Percentiles rank a stretch among this genome's conserved stretches.
phyloP scores from a whole-genome alignment of 441 rosid species.

The Flueggea neowawraea region DNA sequence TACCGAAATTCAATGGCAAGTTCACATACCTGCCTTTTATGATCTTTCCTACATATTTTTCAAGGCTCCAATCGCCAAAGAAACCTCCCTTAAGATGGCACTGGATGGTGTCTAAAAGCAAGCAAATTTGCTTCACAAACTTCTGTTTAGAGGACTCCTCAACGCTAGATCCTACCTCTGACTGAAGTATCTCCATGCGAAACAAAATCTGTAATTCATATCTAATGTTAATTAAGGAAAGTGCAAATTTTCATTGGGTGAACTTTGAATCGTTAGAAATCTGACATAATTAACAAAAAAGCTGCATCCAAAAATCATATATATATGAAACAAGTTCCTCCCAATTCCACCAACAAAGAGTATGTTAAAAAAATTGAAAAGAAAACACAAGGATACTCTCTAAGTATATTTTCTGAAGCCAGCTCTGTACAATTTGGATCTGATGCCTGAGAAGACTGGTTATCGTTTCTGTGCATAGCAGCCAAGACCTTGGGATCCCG shows the following conservation, averaged over 20 bases:
- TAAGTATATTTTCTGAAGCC: constrained; percentile 38
- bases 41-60: constrained; percentile 65
- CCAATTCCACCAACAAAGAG: not conserved
- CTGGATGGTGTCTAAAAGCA: constrained; percentile 65
- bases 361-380: not conserved
- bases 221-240: constrained; percentile 65
- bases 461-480: constrained; percentile 35
- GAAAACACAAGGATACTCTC: constrained; percentile 73
- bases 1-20: too few species aligned
- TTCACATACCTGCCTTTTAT: constrained; percentile 58
- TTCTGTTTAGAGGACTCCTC: constrained; percentile 56
- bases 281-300: constrained; percentile 9
- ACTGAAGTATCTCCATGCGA: constrained; percentile 89
- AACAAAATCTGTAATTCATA: constrained; percentile 89
- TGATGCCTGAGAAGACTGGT: constrained; percentile 27
- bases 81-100: constrained; percentile 84
- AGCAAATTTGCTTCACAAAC: constrained; percentile 79
- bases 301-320: too few species aligned
- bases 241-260: constrained; percentile 5
- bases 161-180: constrained; percentile 47
- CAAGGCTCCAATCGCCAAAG: constrained; percentile 94
- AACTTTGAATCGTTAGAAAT: not conserved
- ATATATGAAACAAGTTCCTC: too few species aligned
- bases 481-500: constrained; percentile 75
- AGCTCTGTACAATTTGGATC: constrained; percentile 26